Evolutionary conservation across 2,329 filamentous ascomycete genomes (phyloP), one percentile per base, ranked within the genome.

Genomic region (Emmonsiellopsis sp.): DNA sequence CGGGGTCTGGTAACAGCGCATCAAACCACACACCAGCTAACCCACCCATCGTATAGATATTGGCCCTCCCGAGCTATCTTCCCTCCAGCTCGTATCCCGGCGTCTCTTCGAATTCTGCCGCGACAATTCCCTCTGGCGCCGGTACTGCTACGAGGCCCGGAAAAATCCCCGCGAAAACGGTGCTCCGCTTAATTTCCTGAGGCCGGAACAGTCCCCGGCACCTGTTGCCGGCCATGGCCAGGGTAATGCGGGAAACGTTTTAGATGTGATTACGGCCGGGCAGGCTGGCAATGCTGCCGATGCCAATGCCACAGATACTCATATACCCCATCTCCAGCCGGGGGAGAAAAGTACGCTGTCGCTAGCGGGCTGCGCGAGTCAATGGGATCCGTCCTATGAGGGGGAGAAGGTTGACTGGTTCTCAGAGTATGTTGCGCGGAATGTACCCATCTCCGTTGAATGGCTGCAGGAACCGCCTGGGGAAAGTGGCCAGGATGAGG

Each of bases 401-500:
- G 73, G 71, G 4, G 90, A 96, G 69, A 75, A 75, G 42, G 77
- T 91, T 17, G 83, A 87, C 48, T 96, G 89, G 86, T 95, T 95
- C 67, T 80, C 87, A 53, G 91, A 96, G 68, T 95, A 90, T 64
- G 85, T 94, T 57, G 88, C 91, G 51, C 80, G 91, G 36, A 79
- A 91, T 68, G 89, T 83, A 0, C 83, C 85, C 0, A 77, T 89
- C n/a, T 78, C 77, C 11, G 74, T 89, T 51, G 85, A 80, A 61
- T 96, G 91, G 91, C 75, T 94, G 42, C 79, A 90, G 63, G 77
- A 81, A 52, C 83, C 85, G 5, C 59, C 53, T 21, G 27, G 40
- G 17, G 13, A 14, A 54, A 33, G 60, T 9, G 27, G 14, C 13
- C 63, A 32, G 55, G 65, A 69, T 13, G 61, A 68, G 50, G 74